A percentile compares a stretch with the other conserved stretches of the same genome.
phyloP scores from a whole-genome alignment of 1,284 basidiomycete genomes.

The Naganishia sp. region DNA sequence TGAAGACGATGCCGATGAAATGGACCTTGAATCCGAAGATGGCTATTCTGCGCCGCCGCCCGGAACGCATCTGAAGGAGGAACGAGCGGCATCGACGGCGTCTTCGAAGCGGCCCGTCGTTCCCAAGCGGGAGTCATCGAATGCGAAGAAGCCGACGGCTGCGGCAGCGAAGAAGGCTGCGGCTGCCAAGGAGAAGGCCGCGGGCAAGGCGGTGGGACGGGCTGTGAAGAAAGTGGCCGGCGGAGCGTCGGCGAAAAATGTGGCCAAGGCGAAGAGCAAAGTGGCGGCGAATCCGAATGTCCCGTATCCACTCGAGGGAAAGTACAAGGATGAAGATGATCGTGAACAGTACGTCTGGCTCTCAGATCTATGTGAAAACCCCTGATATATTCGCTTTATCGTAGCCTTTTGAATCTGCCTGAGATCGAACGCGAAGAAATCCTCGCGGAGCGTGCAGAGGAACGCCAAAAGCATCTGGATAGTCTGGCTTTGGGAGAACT shows the following conservation, averaged over 20 bases:
- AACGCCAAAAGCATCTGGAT: conserved; percentile 33
- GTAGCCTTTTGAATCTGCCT: conserved; percentile 31
- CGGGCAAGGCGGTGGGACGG: conserved; percentile 24
- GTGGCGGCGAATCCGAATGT: conserved; percentile 13
- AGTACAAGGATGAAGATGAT: conserved; percentile 36
- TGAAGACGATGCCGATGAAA: conserved; percentile 49
- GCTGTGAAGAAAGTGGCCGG: conserved; percentile 22
- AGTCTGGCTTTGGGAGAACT: conserved; percentile 31
- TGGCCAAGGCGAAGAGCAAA: conserved; percentile 17
- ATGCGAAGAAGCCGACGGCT: conserved; percentile 13
- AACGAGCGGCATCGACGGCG: conserved; percentile 12
- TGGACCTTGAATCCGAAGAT: conserved; percentile 35
- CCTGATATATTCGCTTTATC: background rate
- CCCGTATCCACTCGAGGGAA: conserved; percentile 34
- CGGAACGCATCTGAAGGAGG: conserved; percentile 11
- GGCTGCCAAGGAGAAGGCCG: conserved; percentile 26
- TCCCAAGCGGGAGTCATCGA: conserved; percentile 23
- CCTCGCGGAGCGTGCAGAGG: conserved; percentile 32
- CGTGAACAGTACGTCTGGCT: conserved; percentile 32
- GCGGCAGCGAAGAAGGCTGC: conserved; percentile 12
- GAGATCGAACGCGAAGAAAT: conserved; percentile 36
- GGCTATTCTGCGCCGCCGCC: conserved; percentile 31
- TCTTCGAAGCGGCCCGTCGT: conserved; percentile 9
- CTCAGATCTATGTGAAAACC: background rate
- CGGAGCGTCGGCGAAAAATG: conserved; percentile 8